These are phyloP conservation scores for Cyclocybe cylindracea DNA, from an alignment of 768 basidiomycete genomes.

Conservation along the genomic window DNA sequence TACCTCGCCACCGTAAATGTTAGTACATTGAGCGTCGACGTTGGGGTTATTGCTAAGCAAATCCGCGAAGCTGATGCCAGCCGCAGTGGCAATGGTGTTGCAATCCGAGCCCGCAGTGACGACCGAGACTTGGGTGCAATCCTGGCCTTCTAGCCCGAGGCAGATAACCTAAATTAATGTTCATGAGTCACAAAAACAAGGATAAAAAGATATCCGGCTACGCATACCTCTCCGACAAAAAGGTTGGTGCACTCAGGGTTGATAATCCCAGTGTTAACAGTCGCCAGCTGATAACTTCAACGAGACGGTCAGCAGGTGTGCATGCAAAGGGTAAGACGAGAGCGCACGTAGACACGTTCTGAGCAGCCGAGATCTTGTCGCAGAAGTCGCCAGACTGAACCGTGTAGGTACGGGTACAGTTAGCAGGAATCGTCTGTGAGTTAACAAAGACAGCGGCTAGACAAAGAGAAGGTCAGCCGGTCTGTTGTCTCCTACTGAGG, in stretches of 20 bases:
- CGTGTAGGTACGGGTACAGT: slow-evolving; percentile 52
- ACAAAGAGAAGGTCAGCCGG: neutral
- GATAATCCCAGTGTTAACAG: slow-evolving; percentile 51
- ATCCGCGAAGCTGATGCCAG: slow-evolving; percentile 41
- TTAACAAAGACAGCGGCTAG: neutral
- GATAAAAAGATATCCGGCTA: neutral
- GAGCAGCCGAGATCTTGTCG: slow-evolving; percentile 46
- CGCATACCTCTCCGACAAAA: slow-evolving; percentile 43
- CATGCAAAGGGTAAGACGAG: neutral
- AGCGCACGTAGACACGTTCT: slow-evolving; percentile 45
- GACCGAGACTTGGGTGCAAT: slow-evolving; percentile 53
- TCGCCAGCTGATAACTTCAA: slow-evolving; percentile 54
- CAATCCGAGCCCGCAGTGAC: slow-evolving; percentile 50
- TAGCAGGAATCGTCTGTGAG: slow-evolving; percentile 1
- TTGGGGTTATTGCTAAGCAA: slow-evolving; percentile 67
- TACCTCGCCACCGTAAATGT: slow-evolving; percentile 61
- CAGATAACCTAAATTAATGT: slow-evolving; percentile 43
- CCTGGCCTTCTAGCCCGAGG: slow-evolving; percentile 53
- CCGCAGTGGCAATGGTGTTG: slow-evolving; percentile 34
- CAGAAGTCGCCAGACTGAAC: slow-evolving; percentile 54
- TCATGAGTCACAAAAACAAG: neutral
- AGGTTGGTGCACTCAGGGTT: slow-evolving; percentile 58
- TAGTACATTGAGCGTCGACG: slow-evolving; percentile 48
- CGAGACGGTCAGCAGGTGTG: neutral
- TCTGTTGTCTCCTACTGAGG: neutral